phyloP scores from a whole-genome alignment of 495 filamentous ascomycete genomes.

The Extremus antarcticus region DNA sequence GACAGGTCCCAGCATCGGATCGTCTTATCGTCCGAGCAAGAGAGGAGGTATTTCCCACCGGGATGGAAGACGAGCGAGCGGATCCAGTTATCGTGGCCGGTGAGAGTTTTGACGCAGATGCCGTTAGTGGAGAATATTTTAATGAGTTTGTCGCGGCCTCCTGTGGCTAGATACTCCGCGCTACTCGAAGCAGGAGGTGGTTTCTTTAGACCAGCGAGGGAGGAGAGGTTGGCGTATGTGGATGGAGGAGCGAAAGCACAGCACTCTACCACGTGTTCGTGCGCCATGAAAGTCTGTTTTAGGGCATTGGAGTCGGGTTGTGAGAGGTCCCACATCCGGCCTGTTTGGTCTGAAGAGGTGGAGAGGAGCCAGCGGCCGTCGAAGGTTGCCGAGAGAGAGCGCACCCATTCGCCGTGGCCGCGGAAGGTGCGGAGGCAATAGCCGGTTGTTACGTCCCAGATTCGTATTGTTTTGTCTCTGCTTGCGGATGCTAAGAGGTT shows the following conservation, averaged over 20 bases:
- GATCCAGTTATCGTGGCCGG: constrained; percentile 96
- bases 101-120: constrained; percentile 72
- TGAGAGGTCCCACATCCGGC: constrained; percentile 76
- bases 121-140: constrained; percentile 82
- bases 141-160: constrained; percentile 83
- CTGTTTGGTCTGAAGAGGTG: constrained; percentile 68
- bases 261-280: constrained; percentile 85
- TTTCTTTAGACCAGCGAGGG: constrained; percentile 76
- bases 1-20: constrained; percentile 89
- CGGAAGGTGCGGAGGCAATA: constrained; percentile 81
- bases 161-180: constrained; percentile 86
- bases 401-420: constrained; percentile 82
- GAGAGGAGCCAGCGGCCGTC: constrained; percentile 79
- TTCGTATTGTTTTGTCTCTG: constrained; percentile 69
- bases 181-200: constrained; percentile 59
- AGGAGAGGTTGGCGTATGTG: constrained; percentile 63
- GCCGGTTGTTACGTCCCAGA: constrained; percentile 90
- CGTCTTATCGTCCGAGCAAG: constrained; percentile 81
- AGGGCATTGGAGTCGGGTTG: constrained; percentile 53
- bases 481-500: constrained; percentile 75
- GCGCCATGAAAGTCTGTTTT: constrained; percentile 73
- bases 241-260: constrained; percentile 77
- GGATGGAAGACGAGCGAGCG: constrained; percentile 82
- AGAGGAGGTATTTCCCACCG: constrained; percentile 83
- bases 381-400: constrained; percentile 68